Conservation (phyloP, 164 flowering plant species). For the Dillenia suffruticosa region DNA sequence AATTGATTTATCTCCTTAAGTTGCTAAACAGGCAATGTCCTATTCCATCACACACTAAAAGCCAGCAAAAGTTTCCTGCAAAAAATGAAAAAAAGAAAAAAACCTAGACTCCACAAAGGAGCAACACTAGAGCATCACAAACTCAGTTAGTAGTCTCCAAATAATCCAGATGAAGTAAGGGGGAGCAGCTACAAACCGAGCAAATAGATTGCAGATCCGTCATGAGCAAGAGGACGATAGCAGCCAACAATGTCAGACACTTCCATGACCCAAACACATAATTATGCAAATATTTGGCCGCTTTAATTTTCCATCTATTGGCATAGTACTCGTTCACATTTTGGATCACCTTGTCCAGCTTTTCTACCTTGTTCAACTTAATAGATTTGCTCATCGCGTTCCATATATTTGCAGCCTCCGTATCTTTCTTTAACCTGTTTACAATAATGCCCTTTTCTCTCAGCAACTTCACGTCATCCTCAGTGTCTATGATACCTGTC, state of each 20-base stretch:
- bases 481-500: background rate
- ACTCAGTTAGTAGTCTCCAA: no score
- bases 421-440: background rate
- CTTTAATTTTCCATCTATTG: background rate
- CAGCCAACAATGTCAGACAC: background rate
- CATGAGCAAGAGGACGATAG: background rate
- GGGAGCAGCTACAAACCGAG: background rate
- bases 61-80: no score
- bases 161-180: no score
- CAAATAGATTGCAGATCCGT: background rate
- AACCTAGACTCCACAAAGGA: no score
- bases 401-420: slow-evolving; percentile 2
- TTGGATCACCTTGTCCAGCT: slow-evolving; percentile 1
- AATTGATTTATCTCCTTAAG: no score
- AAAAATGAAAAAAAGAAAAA: no score
- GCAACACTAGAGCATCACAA: no score
- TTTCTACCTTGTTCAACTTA: background rate
- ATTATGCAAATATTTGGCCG: background rate
- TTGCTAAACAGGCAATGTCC: no score
- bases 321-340: background rate
- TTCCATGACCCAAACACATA: slow-evolving; percentile 2
- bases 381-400: slow-evolving; percentile 3
- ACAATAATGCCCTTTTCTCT: background rate
- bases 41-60: no score
- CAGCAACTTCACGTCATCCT: background rate